Conservation (phyloP, 352 stramenopile genomes). For the Lagenidium sp. region DNA sequence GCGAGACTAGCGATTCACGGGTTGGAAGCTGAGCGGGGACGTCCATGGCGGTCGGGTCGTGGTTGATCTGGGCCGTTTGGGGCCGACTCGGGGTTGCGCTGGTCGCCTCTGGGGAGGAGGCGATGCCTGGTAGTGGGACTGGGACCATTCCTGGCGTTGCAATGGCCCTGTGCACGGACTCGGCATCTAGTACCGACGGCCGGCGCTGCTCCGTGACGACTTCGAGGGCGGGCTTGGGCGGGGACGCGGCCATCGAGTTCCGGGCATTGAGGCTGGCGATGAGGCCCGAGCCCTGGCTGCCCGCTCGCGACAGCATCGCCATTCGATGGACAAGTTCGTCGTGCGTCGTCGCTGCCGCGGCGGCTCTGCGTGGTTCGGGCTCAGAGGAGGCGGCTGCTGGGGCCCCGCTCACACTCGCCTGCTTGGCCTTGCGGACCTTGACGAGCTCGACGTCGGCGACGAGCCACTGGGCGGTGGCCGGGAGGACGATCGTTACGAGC, state of each 20-base stretch:
- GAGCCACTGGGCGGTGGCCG: constrained; percentile 37
- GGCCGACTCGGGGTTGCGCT: not conserved
- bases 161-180: constrained; percentile 8
- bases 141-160: constrained; percentile 29
- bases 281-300: constrained; percentile 39
- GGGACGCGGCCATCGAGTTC: no score
- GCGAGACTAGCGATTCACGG: not conserved
- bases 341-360: constrained; percentile 11
- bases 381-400: not conserved
- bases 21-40: no score
- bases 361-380: no score
- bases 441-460: constrained; percentile 64
- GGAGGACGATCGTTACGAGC: constrained; percentile 41
- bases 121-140: constrained; percentile 33
- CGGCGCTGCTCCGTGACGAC: no score
- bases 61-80: not conserved
- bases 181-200: constrained; percentile 5
- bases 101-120: not conserved
- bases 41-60: not conserved
- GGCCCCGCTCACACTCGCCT: constrained; percentile 1
- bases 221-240: no score
- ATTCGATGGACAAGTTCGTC: constrained; percentile 65
- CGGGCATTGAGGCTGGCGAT: constrained; percentile 48
- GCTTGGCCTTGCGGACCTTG: constrained; percentile 67
- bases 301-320: constrained; percentile 50